Percentiles rank a stretch among this genome's conserved stretches.
Evolutionary conservation across 176 grass and related monocot species (phyloP).

Genomic region (Dactylis glomerata): DNA sequence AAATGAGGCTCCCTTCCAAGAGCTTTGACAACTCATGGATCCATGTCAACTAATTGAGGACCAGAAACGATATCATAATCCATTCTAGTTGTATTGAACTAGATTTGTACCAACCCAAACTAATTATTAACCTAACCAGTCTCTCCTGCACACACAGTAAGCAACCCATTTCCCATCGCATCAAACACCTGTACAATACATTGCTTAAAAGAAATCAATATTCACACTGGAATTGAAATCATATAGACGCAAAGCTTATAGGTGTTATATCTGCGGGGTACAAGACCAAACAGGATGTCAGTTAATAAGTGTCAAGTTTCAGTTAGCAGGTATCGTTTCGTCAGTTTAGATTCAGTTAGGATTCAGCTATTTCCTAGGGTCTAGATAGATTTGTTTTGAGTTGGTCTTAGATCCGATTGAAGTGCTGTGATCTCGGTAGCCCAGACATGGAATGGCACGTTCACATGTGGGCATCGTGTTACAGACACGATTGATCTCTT

Average conservation of each 20-base stretch:
- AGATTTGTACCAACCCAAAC: slow-evolving; percentile 19
- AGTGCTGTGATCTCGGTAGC: too few relatives aligned
- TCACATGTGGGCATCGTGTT: too few relatives aligned
- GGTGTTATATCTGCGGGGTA: not conserved
- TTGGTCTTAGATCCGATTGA: too few relatives aligned
- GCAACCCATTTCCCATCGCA: not conserved
- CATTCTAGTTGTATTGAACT: slow-evolving; percentile 12
- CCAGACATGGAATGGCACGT: too few relatives aligned
- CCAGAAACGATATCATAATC: not conserved
- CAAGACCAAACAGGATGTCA: not conserved
- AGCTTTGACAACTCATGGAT: slow-evolving; percentile 26
- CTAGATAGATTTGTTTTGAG: too few relatives aligned
- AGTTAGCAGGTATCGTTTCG: too few relatives aligned
- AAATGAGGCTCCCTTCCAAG: not conserved
- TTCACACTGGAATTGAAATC: not conserved
- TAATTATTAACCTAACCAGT: slow-evolving; percentile 12
- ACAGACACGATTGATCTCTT: too few relatives aligned
- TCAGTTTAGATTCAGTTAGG: too few relatives aligned
- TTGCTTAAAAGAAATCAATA: not conserved
- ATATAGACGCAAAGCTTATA: slow-evolving; percentile 11
- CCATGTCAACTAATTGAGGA: not conserved
- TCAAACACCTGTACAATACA: slow-evolving; percentile 1
- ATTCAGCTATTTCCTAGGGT: too few relatives aligned
- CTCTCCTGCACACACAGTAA: not conserved
- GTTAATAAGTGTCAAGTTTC: too few relatives aligned